Base-by-base conservation (phyloP, 2,329 filamentous ascomycete species). In the Colletotrichum eleusines region DNA sequence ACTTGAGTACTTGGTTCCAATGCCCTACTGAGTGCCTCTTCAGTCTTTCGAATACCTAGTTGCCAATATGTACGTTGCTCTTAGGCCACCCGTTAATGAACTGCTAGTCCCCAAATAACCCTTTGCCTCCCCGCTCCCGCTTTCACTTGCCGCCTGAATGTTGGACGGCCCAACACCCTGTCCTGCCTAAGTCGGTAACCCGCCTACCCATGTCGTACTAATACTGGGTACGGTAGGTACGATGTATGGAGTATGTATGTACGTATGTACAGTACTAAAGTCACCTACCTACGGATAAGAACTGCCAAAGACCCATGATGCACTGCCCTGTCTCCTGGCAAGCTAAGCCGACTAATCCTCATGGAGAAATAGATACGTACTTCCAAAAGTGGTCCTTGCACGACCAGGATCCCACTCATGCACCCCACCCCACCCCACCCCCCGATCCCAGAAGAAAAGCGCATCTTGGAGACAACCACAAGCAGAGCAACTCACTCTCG, bases 401-500 rank as follows among this genome's bases (percentile, higher is more conserved):
- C 35, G 35, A 20, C 2, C 6, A 23, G 23, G n/a, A 28, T 55
- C 54, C 59, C 54, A 66, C 61, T 54, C 26, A 40, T 28, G 53
- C 54, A 67, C 23, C n/a, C n/a, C n/a, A n/a, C n/a, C n/a, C n/a
- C n/a, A n/a, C n/a, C n/a, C 20, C 54, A 33, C 44, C 28, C 62
- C 66, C 62, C 46, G 61, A 60, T 69, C 53, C 54, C 66, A 40
- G 40, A 48, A 48, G 54, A 40, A 31, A 48, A 33, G 46, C 66
- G 26, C 62, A 69, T 50, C 63, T 60, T 61, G 54, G n/a, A 28
- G 63, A 60, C 66, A 64, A 69, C 66, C 31, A 54, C 18, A 18
- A 46, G n/a, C 26, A 28, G 51, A 31, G 7, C 20, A 46, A 9
- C 42, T 44, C 42, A 35, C 58, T 48, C 20, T 23, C 31, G 16